Conservation (phyloP, 805 yeast genomes). For the Wilhelminamyces savonicus region DNA sequence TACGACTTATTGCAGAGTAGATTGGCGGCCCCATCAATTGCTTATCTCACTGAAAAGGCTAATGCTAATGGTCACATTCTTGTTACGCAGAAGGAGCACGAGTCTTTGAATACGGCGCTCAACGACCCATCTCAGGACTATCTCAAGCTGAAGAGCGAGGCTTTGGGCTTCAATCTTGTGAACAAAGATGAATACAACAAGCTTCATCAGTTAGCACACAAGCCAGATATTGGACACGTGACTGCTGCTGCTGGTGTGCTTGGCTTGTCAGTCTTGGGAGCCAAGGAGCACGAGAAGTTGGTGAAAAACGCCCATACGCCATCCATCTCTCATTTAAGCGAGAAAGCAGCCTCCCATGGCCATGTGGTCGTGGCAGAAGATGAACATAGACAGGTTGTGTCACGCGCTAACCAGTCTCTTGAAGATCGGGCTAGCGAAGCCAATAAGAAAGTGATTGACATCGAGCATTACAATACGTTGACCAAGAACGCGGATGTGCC, state of each 20-base stretch:
- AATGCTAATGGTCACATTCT: constrained; percentile 1
- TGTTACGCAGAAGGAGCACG: constrained; percentile 1
- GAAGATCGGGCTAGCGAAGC: too few relatives aligned
- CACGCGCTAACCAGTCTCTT: too few relatives aligned
- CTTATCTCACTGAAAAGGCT: constrained; percentile 4
- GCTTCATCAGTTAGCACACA: constrained; percentile 4
- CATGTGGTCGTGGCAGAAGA: too few relatives aligned
- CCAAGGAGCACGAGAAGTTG: constrained; percentile 4
- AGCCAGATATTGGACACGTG: constrained; percentile 6
- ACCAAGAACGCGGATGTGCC: constrained; percentile 13
- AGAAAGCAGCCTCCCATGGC: constrained; percentile 3
- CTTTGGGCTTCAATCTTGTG: too few relatives aligned
- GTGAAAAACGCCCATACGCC: constrained; percentile 13
- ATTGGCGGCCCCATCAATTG: constrained; percentile 5
- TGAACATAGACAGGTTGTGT: too few relatives aligned
- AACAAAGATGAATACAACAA: too few relatives aligned
- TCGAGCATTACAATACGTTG: too few relatives aligned
- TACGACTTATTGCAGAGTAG: constrained; percentile 1
- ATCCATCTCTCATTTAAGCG: constrained; percentile 8
- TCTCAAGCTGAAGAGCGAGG: neutral
- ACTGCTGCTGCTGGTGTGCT: constrained; percentile 3
- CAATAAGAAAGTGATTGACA: too few relatives aligned
- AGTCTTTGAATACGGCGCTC: neutral
- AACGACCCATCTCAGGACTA: constrained; percentile 1
- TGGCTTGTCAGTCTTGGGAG: constrained; percentile 4